Conservation (phyloP, 169 alveolate genomes). For the Eimeria mitis region DNA sequence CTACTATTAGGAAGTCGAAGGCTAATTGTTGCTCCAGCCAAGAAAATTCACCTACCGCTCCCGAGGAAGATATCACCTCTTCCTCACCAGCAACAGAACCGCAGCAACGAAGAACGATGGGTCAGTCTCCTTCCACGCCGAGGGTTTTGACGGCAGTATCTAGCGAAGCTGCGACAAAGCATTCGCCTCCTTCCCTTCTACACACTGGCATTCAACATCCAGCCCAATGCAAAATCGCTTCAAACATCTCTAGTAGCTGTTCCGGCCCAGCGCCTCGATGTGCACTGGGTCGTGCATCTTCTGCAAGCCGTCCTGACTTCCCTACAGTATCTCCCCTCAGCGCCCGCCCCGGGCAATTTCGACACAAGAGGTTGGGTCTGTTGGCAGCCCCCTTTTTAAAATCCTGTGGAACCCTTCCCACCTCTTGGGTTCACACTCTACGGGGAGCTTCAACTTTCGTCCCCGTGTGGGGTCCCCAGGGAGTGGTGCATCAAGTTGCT, state of each 20-base stretch:
- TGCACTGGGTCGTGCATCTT: not conserved
- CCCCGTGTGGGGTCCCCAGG: not conserved
- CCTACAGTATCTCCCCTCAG: not conserved
- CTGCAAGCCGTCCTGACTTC: not conserved
- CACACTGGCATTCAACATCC: not conserved
- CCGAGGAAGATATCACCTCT: not conserved
- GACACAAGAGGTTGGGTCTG: not conserved
- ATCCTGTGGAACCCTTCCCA: slow-evolving; percentile 21
- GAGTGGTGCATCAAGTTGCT: not conserved
- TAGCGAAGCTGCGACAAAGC: not conserved
- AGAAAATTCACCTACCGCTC: not conserved
- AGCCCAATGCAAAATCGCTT: not conserved
- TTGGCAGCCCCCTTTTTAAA: not conserved
- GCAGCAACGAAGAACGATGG: not conserved
- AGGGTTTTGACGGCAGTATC: not conserved
- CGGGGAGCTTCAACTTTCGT: not conserved
- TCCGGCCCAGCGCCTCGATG: not conserved
- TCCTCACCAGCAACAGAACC: not conserved
- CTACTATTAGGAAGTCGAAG: not conserved
- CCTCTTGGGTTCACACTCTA: slow-evolving; percentile 7
- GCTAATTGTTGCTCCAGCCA: not conserved
- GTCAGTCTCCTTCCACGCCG: not conserved
- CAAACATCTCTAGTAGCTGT: not conserved
- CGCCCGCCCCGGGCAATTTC: not conserved
- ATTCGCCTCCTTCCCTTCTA: not conserved